A percentile compares a stretch with the other conserved stretches of the same genome.
Evolutionary conservation across 176 grass and related monocot genomes (phyloP).

Genomic region (Carex pumila): DNA sequence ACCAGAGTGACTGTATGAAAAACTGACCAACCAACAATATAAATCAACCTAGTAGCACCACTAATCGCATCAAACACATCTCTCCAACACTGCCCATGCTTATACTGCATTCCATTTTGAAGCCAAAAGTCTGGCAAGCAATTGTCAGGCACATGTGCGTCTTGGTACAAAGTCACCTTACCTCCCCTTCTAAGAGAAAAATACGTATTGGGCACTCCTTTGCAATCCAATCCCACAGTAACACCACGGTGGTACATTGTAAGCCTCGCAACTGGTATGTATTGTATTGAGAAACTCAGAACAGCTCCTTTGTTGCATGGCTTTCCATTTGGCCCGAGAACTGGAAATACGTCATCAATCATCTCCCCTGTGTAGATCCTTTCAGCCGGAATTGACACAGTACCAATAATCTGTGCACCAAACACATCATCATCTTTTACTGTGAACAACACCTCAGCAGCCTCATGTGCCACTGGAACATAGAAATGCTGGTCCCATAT

Average conservation of each 20-base stretch:
- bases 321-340: slow-evolving; percentile 42
- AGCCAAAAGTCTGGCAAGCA: slow-evolving; percentile 47
- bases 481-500: slow-evolving; percentile 70
- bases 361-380: slow-evolving; percentile 28
- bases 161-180: slow-evolving; percentile 75
- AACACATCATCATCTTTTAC: slow-evolving; percentile 85
- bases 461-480: slow-evolving; percentile 70
- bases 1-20: slow-evolving; percentile 73
- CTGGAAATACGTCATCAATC: slow-evolving; percentile 47
- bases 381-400: slow-evolving; percentile 45
- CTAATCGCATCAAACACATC: slow-evolving; percentile 74
- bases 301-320: slow-evolving; percentile 51
- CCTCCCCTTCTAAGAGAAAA: slow-evolving; percentile 64
- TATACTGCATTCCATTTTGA: slow-evolving; percentile 31
- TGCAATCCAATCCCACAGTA: slow-evolving; percentile 42
- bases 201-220: slow-evolving; percentile 68
- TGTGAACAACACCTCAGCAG: slow-evolving; percentile 47
- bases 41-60: slow-evolving; percentile 47
- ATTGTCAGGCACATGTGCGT: slow-evolving; percentile 64
- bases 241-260: slow-evolving; percentile 78
- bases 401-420: slow-evolving; percentile 70
- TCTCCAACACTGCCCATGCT: slow-evolving; percentile 68
- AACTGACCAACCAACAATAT: slow-evolving; percentile 57
- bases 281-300: slow-evolving; percentile 51
- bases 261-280: slow-evolving; percentile 61